phyloP scores from a whole-genome alignment of 257 asterid species.

The Fraxinus cuspidata region DNA sequence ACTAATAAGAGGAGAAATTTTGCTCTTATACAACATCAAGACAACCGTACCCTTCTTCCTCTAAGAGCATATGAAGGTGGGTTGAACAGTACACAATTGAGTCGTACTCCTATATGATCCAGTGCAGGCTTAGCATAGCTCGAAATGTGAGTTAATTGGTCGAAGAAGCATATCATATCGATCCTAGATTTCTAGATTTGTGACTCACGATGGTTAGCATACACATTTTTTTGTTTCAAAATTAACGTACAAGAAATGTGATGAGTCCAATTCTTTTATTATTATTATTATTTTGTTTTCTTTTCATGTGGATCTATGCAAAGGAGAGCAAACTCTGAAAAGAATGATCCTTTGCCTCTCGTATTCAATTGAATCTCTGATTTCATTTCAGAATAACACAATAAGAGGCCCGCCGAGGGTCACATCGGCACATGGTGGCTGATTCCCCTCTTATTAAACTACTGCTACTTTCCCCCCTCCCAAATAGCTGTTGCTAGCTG shows the following conservation, averaged over 20 bases:
- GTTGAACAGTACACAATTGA: neutral
- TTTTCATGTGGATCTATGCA: slow-evolving; percentile 41
- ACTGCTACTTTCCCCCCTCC: slow-evolving; percentile 33
- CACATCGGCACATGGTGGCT: slow-evolving; percentile 47
- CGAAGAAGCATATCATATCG: too few species aligned
- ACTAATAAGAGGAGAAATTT: neutral
- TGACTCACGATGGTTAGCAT: too few species aligned
- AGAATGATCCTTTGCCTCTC: too few species aligned
- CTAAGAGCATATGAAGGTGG: too few species aligned
- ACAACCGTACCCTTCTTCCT: neutral
- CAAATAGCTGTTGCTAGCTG: slow-evolving; percentile 86
- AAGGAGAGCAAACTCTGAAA: neutral
- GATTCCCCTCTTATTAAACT: slow-evolving; percentile 55
- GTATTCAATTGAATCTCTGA: neutral
- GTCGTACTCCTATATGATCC: neutral
- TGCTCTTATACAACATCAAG: neutral
- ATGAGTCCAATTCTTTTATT: neutral
- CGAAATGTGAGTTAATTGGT: slow-evolving; percentile 25
- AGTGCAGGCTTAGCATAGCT: neutral
- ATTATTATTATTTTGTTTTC: neutral
- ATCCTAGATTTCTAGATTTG: too few species aligned
- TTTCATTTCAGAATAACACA: neutral
- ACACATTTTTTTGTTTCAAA: too few species aligned
- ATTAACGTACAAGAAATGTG: too few species aligned
- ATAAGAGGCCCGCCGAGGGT: neutral